Base-by-base conservation (phyloP, 73 alveolate species). In the Halteria grandinella region DNA sequence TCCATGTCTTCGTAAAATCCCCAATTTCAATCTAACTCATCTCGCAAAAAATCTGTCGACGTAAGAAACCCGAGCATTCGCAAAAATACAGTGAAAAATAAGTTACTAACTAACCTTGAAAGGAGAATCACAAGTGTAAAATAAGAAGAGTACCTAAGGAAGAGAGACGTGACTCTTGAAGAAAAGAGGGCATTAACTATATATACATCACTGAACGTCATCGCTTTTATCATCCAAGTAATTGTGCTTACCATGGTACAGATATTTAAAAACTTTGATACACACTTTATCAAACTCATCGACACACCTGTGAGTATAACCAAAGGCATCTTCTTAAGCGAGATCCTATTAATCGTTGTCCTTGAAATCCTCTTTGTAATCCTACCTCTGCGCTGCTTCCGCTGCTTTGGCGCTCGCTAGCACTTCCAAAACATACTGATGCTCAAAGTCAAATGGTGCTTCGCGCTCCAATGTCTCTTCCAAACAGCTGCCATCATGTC, bases 361-460 rank as follows among this genome's bases (percentile, higher is more conserved):
- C 59, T 60, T 5, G 24, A 66, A 45, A 45, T 66, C 15, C 24
- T 66, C 1, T 66, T 66, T 33, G 80, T 66, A 4, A 15, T 66
- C 3, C 7, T 66, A 10, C 80, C 80, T 11, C 43, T 66, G 31
- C 80, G 69, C 2, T 66, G 80, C 66, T 36, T 66, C 53, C n/a
- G 33, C 20, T 66, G n/a, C n/a, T n/a, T n/a, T n/a, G n/a, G n/a
- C n/a, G n/a, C 80, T 1, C 69, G 80, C 7, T 45, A 66, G 33
- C 80, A 66, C 47, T 66, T 36, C 31, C 29, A 66, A 47, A 66
- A 66, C 23, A 66, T 66, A 6, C 39, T 66, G 15, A 24, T 66
- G 47, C 18, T 36, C 29, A 66, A 57, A 47, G 39, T 66, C 4
- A 66, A 66, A 47, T 28, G 51, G 28, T 44, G 69, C 6, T 66